Evolutionary conservation across 148 eudicot species (phyloP), one percentile per base, ranked within the genome.

Genomic region (Cornus controversa): DNA sequence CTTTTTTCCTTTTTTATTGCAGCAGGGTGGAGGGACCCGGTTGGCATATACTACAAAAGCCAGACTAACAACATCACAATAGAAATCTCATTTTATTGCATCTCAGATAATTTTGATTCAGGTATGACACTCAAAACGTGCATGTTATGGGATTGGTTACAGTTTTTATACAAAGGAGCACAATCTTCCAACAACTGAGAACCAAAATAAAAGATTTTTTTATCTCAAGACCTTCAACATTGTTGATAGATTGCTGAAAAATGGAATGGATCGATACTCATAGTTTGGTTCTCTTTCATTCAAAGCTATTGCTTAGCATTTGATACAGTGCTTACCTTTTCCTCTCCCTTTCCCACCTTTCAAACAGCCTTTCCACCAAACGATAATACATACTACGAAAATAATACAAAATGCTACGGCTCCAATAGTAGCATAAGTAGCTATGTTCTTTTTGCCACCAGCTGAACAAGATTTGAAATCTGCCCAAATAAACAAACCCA

Each of bases 291-390:
- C 8, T n/a, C 5, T n/a, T 58, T 54, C 60, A 18, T 58, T 18
- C 25, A 58, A 58, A 58, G 20, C 60, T 54, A 54, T 13, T 58
- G 6, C 7, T 58, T 58, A 58, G 24, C 7, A 62, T 34, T 70
- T 69, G 47, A 6, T 23, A 45, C 24, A 67, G 31, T 54, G 53
- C 66, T 63, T 47, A 83, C 86, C 86, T 78, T 76, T 79, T 40
- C 76, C 74, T n/a, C 29, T 65, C 27, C 66, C 47, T 69, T 81
- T 81, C 50, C 80, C 71, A 67, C 77, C 31, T 75, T 45, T 75
- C 16, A 78, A 68, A 69, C 65, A 76, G 16, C 67, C 42, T 78
- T 79, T 86, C 89, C 86, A 81, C 84, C 84, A 86, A 79, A 86
- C 78, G 25, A 83, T 28, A 74, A 62, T 31, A 25, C 73, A 40